Evolutionary conservation across 2,329 filamentous ascomycete species (phyloP).

Genomic region (Botrytis aclada): DNA sequence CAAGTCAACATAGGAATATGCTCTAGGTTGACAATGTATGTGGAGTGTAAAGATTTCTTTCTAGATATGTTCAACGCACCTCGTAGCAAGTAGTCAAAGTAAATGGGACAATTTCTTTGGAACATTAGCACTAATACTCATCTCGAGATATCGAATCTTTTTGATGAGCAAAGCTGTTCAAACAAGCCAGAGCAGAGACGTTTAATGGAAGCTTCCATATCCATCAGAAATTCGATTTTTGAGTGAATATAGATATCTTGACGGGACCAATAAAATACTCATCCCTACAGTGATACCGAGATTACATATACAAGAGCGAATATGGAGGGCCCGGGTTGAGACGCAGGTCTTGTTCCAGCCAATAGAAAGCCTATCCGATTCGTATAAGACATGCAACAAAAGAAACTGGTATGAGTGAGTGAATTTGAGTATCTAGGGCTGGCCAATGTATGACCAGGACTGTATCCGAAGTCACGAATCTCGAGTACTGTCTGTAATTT

Average conservation of each 20-base stretch:
- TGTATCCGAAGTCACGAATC: not conserved
- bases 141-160: not conserved
- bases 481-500: not conserved
- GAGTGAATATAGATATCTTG: not conserved
- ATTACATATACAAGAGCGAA: not conserved
- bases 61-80: not conserved
- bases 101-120: not conserved
- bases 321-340: not conserved
- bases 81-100: not conserved
- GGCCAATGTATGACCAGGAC: not conserved
- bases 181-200: not conserved
- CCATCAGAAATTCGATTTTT: not conserved
- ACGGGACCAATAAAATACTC: not conserved
- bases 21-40: not conserved
- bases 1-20: not conserved
- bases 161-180: not conserved
- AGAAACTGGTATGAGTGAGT: not conserved
- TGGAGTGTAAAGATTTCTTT: not conserved
- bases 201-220: not conserved
- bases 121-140: not conserved
- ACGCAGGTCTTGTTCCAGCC: not conserved
- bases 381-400: not conserved
- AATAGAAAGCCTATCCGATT: not conserved
- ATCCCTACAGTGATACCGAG: not conserved
- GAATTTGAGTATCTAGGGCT: not conserved